Conservation (phyloP, 2,329 filamentous ascomycete genomes). For the Chaetomium strumarium region DNA sequence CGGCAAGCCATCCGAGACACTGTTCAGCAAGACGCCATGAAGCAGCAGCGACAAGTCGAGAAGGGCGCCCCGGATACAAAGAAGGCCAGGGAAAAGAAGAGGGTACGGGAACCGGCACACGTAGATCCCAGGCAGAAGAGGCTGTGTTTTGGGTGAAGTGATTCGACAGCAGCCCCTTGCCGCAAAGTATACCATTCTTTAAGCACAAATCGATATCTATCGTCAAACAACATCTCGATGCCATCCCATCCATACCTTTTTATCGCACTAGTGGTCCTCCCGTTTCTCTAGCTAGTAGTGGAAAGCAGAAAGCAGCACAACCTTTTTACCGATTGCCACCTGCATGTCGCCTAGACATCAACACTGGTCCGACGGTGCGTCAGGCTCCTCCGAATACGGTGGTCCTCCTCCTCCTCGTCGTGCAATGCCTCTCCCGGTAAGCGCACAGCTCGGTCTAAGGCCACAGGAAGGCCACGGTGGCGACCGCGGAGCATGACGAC, state of each 20-base stretch:
- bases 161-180: background rate
- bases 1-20: constrained; percentile 78
- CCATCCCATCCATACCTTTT: too few relatives aligned
- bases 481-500: constrained; percentile 51
- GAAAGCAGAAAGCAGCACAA: background rate
- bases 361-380: constrained; percentile 26
- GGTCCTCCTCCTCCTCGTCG: constrained; percentile 37
- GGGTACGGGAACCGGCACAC: constrained; percentile 28
- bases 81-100: constrained; percentile 36
- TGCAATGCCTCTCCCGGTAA: constrained; percentile 35
- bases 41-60: constrained; percentile 23
- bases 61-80: constrained; percentile 34
- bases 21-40: constrained; percentile 50
- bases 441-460: constrained; percentile 47
- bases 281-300: too few relatives aligned
- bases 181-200: background rate
- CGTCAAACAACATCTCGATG: background rate
- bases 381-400: constrained; percentile 35
- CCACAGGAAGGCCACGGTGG: constrained; percentile 50
- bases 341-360: constrained; percentile 18
- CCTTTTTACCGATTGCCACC: background rate
- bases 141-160: constrained; percentile 43
- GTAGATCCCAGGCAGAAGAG: constrained; percentile 46
- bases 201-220: background rate
- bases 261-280: too few relatives aligned